Base-by-base conservation (phyloP, 192 early-diverging fungal species). In the Hyaloraphidium curvatum region DNA sequence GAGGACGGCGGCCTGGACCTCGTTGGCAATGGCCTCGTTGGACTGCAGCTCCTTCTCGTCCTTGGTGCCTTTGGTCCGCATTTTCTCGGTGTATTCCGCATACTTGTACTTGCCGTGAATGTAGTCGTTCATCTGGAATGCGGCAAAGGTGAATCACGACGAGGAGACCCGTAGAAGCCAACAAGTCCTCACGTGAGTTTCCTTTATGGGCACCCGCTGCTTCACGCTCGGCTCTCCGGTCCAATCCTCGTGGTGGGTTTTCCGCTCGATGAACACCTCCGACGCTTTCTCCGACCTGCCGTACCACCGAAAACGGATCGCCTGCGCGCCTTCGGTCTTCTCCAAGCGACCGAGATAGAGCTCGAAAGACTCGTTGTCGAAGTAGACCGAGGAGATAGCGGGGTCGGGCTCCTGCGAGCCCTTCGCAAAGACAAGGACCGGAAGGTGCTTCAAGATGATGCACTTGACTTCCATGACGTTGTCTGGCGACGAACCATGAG, bases 231-330 rank as follows among this genome's bases (percentile, higher is more conserved):
- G 57, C 58, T 92, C 89, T 48, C 92, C 91, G 30, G 82, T 81
- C 67, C 82, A 83, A 55, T 88, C 87, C 60, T 97, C 92, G 48
- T 81, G 81, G 67, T 97, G 92, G 1, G 87, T 94, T 68, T 98
- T 98, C 55, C 92, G 87, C 74, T 98, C 95, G 28, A 96, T 77
- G 71, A 91, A 98, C 52, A 98, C 83, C 53, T 92, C 85, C 23
- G 68, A 54, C 40, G 61, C 73, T 53, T 70, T 75, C 33, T 81
- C 76, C 80, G 83, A 84, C 52, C 81, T 82, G 41, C 94, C 91
- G 57, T 93, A 97, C 91, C 91, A 96, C 31, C 89, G 81, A 51
- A 93, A 58, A 33, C 92, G 85, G 54, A 96, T 78, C 21, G 86
- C 78, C 62, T 89, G 82, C 23, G 88, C 89, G 2, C 90, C 90